Percentiles rank a stretch among this genome's conserved stretches.
Evolutionary conservation across 2,329 filamentous ascomycete genomes (phyloP).

Genomic region (Colletotrichum cereale): DNA sequence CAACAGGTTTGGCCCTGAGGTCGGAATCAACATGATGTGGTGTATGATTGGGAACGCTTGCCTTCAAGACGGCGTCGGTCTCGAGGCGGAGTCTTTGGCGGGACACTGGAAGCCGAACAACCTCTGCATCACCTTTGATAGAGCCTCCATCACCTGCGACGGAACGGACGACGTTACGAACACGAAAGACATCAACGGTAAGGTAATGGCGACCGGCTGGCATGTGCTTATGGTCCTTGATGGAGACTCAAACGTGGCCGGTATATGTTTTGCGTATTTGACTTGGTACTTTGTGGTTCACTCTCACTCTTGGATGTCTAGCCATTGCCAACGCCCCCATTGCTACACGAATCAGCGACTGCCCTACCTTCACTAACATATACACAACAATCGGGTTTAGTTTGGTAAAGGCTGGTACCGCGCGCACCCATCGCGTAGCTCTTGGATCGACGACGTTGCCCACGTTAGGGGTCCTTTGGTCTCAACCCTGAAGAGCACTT

Average conservation of each 20-base stretch:
- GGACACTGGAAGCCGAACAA: conserved; percentile 68
- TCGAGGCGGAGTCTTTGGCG: conserved; percentile 68
- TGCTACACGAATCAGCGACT: conserved; percentile 57
- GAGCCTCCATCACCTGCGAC: conserved; percentile 71
- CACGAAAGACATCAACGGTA: conserved; percentile 67
- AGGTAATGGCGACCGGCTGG: conserved; percentile 69
- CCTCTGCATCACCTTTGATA: conserved; percentile 69
- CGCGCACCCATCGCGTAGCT: conserved; percentile 69
- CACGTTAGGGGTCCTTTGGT: conserved; percentile 48
- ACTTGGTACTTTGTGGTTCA: neutral
- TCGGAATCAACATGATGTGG: conserved; percentile 65
- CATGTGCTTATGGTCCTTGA: conserved; percentile 66
- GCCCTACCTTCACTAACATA: conserved; percentile 70
- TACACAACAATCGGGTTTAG: conserved; percentile 67
- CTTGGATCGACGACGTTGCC: conserved; percentile 66
- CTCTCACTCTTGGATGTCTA: neutral
- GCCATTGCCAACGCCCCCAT: conserved; percentile 59
- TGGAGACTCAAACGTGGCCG: conserved; percentile 63
- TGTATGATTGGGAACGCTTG: conserved; percentile 71
- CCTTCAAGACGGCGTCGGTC: conserved; percentile 67
- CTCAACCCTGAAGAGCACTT: conserved; percentile 52
- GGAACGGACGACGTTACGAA: conserved; percentile 66
- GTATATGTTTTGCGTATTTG: conserved; percentile 11
- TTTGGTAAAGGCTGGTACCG: conserved; percentile 60
- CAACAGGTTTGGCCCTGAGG: conserved; percentile 61